These are phyloP conservation scores for Pseudogymnoascus sp. DNA, from an alignment of 2,329 filamentous ascomycete genomes.

Conservation along the genomic window DNA sequence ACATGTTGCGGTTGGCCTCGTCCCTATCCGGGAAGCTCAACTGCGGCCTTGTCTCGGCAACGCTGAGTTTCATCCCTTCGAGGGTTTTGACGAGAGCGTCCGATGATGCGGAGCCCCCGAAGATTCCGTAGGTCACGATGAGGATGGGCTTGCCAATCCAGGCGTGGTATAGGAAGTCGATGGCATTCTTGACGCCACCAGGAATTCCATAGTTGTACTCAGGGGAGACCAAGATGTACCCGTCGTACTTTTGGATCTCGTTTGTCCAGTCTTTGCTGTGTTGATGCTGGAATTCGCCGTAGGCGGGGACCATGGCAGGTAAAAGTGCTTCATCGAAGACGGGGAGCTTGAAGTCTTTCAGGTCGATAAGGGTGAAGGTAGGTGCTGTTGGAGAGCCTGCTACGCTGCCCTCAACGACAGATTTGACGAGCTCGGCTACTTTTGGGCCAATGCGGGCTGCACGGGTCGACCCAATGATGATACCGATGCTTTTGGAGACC, in stretches of 20 bases:
- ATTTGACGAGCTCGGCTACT: conserved; percentile 29
- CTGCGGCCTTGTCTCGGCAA: conserved; percentile 27
- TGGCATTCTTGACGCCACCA: conserved; percentile 50
- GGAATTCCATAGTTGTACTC: conserved; percentile 51
- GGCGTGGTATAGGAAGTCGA: conserved; percentile 53
- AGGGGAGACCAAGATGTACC: conserved; percentile 42
- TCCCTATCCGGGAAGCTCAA: conserved; percentile 24
- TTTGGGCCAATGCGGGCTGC: conserved; percentile 28
- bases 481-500: conserved; percentile 19
- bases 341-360: conserved; percentile 35
- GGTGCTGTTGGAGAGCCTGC: conserved; percentile 12
- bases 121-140: conserved; percentile 47
- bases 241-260: conserved; percentile 37
- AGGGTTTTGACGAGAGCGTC: conserved; percentile 26
- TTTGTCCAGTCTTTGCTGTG: conserved; percentile 38
- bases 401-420: conserved; percentile 21
- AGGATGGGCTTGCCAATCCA: conserved; percentile 47
- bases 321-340: conserved; percentile 37
- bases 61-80: conserved; percentile 25
- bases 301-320: conserved; percentile 32
- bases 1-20: conserved; percentile 6
- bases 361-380: conserved; percentile 29
- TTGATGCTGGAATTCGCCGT: conserved; percentile 32
- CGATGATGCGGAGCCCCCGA: conserved; percentile 32
- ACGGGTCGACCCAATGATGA: conserved; percentile 33